Percentiles rank a stretch among this genome's conserved stretches.
Conservation (phyloP, 345 rosid genomes). For the Corymbia maculata region DNA sequence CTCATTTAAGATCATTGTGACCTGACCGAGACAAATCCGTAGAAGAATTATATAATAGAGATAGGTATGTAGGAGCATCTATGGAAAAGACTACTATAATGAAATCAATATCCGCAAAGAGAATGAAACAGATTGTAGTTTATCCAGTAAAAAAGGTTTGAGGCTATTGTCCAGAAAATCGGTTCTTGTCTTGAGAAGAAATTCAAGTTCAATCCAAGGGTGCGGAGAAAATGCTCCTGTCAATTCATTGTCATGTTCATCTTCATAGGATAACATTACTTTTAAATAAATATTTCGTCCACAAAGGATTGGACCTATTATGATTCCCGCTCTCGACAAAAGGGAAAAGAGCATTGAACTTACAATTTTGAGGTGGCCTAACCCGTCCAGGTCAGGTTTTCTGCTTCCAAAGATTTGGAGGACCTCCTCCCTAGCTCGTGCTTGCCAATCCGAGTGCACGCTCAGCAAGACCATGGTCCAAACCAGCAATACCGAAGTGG, state of each 20-base stretch:
- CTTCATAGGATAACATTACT: neutral
- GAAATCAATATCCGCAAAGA: neutral
- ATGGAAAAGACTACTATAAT: neutral
- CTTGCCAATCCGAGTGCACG: conserved; percentile 51
- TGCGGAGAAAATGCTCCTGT: neutral
- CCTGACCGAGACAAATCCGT: neutral
- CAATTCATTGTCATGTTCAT: neutral
- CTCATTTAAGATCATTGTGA: conserved; percentile 5
- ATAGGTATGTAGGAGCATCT: neutral
- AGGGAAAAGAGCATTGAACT: neutral
- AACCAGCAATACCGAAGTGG: conserved; percentile 35
- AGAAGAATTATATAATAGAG: neutral
- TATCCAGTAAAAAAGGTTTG: too few relatives aligned
- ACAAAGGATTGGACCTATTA: too few relatives aligned
- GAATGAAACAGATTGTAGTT: neutral
- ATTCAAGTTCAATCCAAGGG: neutral
- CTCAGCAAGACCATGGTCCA: conserved; percentile 48
- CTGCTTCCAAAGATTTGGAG: conserved; percentile 16
- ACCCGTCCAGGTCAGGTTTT: conserved; percentile 25
- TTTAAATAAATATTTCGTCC: too few relatives aligned
- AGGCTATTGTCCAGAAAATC: neutral
- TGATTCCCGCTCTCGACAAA: neutral
- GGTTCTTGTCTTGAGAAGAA: neutral
- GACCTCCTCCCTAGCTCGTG: conserved; percentile 40
- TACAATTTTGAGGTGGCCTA: conserved; percentile 21